Base-by-base conservation (phyloP, 2,329 filamentous ascomycete genomes). In the Colletotrichum horii region DNA sequence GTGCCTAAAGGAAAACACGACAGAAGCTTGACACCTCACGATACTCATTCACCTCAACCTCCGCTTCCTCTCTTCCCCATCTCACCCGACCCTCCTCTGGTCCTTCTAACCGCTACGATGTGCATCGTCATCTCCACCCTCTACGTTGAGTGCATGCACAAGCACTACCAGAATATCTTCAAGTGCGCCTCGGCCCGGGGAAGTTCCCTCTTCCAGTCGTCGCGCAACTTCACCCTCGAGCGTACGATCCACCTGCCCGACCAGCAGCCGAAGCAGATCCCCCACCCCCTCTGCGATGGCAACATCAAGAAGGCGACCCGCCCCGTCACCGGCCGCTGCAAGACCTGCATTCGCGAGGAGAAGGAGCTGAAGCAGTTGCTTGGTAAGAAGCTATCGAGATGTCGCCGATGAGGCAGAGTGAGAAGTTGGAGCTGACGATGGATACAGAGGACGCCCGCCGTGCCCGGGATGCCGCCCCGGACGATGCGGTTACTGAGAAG, bases 91-190 rank as follows among this genome's bases (percentile, higher is more conserved):
- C 22, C 22, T 19, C 22, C 26, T 58, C 14, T 19, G 26, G 28
- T 2, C 12, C 7, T 58, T 3, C 12, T 32, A 64, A 61, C 66
- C 32, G 15, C 22, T 7, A 70, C 15, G 43, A 85, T 85, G 84
- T 85, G 84, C 70, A 78, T 78, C 76, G 79, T 83, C 65, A 75
- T 83, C 62, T 82, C 79, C 70, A 82, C 78, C 24, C 74, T 79
- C 43, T 72, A 75, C 58, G 76, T 78, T 9, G 72, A 73, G 5
- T 85, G 84, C 80, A 66, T 67, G 28, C 83, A 85, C 76, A 79
- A 73, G 64, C 68, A 79, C 64, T 84, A 82, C 77, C 83, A 85
- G 62, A 84, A 83, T 79, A 84, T 82, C 8, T 82, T 77, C 70
- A 75, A 74, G 26, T 85, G 84, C 71, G 76, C 79, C 58, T 32